Percentiles rank a stretch among this genome's conserved stretches.
Conservation (phyloP, 495 filamentous ascomycete species). For the Aspergillus avenaceus region DNA sequence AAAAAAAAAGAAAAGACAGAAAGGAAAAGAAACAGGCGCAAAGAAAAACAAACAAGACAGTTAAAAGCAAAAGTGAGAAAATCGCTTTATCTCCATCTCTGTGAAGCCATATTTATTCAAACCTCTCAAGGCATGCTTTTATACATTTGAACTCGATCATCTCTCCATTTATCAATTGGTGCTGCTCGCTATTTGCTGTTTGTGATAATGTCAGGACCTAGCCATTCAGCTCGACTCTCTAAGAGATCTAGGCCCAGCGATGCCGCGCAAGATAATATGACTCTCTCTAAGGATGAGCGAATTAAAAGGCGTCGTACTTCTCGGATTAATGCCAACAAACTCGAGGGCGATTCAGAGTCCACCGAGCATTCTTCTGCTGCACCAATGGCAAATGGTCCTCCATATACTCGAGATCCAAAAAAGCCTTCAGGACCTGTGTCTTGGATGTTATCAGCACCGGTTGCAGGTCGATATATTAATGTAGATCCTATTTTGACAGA, state of each 20-base stretch:
- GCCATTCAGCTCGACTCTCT: slow-evolving; percentile 19
- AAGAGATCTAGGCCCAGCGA: slow-evolving; percentile 37
- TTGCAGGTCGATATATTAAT: slow-evolving; percentile 40
- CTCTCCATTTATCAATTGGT: not conserved
- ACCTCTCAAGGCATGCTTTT: too few relatives aligned
- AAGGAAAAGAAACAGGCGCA: too few relatives aligned
- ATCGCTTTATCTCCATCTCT: too few relatives aligned
- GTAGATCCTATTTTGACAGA: slow-evolving; percentile 73
- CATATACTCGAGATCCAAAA: not conserved
- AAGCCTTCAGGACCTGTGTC: slow-evolving; percentile 1
- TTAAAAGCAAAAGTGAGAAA: too few relatives aligned
- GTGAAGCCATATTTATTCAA: too few relatives aligned
- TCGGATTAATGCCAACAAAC: not conserved
- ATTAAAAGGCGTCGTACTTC: slow-evolving; percentile 35
- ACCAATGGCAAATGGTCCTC: not conserved
- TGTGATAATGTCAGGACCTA: slow-evolving; percentile 17
- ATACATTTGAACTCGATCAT: too few relatives aligned
- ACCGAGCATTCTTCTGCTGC: not conserved
- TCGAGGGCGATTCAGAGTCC: not conserved
- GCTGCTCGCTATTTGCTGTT: not conserved
- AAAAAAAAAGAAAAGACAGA: too few relatives aligned
- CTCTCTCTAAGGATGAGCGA: slow-evolving; percentile 20
- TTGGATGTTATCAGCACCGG: slow-evolving; percentile 33
- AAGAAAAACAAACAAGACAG: too few relatives aligned
- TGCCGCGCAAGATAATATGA: slow-evolving; percentile 21